phyloP scores from a whole-genome alignment of 2,329 filamentous ascomycete species.

The Aspergillus brunneoviolaceus region DNA sequence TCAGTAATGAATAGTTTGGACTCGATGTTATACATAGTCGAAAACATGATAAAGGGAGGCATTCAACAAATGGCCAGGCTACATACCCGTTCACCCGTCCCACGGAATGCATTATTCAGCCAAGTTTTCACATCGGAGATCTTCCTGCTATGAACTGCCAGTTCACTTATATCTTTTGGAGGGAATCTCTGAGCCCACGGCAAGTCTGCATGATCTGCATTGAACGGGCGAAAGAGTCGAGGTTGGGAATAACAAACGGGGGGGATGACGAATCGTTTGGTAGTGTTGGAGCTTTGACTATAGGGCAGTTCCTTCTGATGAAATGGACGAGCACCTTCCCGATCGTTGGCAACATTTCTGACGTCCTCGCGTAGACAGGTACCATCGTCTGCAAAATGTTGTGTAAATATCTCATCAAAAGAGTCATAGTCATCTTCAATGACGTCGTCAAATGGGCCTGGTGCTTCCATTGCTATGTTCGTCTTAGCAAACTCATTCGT shows the following conservation, averaged over 20 bases:
- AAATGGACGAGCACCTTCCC: constrained; percentile 7
- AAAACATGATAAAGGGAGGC: not conserved
- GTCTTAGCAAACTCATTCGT: constrained; percentile 23
- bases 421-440: constrained; percentile 44
- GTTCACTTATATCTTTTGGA: constrained; percentile 71
- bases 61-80: not conserved
- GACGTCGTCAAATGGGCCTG: constrained; percentile 29
- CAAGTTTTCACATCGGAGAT: constrained; percentile 80
- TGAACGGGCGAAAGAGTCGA: constrained; percentile 13
- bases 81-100: constrained; percentile 47
- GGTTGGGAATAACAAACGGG: not conserved
- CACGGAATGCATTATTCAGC: constrained; percentile 72
- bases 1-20: constrained; percentile 17
- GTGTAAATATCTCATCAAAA: constrained; percentile 38
- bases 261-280: constrained; percentile 32
- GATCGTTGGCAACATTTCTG: constrained; percentile 9
- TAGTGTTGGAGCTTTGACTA: constrained; percentile 15
- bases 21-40: not conserved
- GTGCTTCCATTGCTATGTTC: not conserved
- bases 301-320: constrained; percentile 11
- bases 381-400: constrained; percentile 29
- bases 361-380: constrained; percentile 1
- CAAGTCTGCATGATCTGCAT: constrained; percentile 51
- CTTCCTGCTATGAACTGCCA: constrained; percentile 94
- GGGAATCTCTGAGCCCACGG: constrained; percentile 89